A percentile compares a stretch with the other conserved stretches of the same genome.
Conservation (phyloP, 1,284 basidiomycete genomes). For the Sporisorium iseilematis-ciliati region DNA sequence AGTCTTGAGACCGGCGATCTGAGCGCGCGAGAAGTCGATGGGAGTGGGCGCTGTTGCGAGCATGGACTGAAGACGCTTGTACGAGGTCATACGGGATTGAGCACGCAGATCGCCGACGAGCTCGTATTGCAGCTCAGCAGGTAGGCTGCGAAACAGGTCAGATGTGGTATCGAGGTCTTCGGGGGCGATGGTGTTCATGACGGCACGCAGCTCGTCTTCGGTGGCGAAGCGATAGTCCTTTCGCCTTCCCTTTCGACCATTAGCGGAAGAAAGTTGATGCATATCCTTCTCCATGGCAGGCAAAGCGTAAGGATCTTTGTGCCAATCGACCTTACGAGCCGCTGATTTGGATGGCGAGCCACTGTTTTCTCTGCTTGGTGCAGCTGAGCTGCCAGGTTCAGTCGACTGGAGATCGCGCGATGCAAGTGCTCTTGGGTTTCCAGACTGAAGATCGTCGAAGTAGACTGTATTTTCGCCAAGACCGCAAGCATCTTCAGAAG, state of each 20-base stretch:
- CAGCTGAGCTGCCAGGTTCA: constrained; percentile 16
- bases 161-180: constrained; percentile 67
- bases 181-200: constrained; percentile 64
- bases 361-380: constrained; percentile 27
- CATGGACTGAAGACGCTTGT: constrained; percentile 92
- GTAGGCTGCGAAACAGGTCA: constrained; percentile 82
- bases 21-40: constrained; percentile 93
- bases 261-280: constrained; percentile 37
- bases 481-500: constrained; percentile 7
- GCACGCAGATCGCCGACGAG: constrained; percentile 94
- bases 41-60: constrained; percentile 82
- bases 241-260: constrained; percentile 39
- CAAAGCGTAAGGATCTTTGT: constrained; percentile 68
- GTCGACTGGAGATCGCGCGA: constrained; percentile 79
- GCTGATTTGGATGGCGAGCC: constrained; percentile 72
- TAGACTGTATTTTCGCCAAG: constrained; percentile 72
- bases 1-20: constrained; percentile 81
- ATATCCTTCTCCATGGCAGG: constrained; percentile 62
- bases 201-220: constrained; percentile 61
- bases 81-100: constrained; percentile 92
- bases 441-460: constrained; percentile 51
- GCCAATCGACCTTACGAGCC: constrained; percentile 53
- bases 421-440: constrained; percentile 22
- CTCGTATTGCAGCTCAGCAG: constrained; percentile 97
- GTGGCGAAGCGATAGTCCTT: constrained; percentile 67